phyloP scores from a whole-genome alignment of 2,329 filamentous ascomycete genomes.

The Ophiobolus disseminans region DNA sequence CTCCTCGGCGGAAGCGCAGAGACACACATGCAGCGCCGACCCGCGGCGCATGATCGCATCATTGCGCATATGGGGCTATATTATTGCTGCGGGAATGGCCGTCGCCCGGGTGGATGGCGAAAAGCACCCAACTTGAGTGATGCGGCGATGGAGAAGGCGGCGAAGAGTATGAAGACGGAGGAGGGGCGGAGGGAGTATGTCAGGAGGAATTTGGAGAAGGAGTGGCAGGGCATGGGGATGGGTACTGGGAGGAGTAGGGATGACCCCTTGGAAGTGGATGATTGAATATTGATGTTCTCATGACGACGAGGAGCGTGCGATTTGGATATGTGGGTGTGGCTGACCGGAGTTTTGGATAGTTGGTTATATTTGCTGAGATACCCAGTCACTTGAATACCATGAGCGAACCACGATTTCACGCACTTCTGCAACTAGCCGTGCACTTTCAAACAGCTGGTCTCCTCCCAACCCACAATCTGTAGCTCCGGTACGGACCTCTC shows the following conservation, averaged over 20 bases:
- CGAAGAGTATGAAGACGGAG: conserved; percentile 24
- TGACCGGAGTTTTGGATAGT: too few relatives aligned
- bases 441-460: conserved; percentile 39
- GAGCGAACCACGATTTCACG: neutral
- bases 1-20: conserved; percentile 16
- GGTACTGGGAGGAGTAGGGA: neutral
- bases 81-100: conserved; percentile 5
- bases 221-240: conserved; percentile 26
- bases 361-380: neutral
- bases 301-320: neutral
- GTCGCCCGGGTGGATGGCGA: conserved; percentile 5
- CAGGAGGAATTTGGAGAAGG: conserved; percentile 19
- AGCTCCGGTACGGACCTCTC: conserved; percentile 48
- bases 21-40: conserved; percentile 16
- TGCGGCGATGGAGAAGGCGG: conserved; percentile 2
- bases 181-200: conserved; percentile 28
- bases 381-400: neutral
- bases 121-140: neutral
- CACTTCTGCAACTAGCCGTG: neutral
- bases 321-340: neutral
- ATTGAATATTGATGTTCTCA: neutral
- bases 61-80: conserved; percentile 24
- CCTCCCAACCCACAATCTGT: conserved; percentile 45
- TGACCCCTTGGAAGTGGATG: neutral
- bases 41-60: conserved; percentile 27